Conservation (phyloP, 768 basidiomycete genomes). For the Mycena belliarum region DNA sequence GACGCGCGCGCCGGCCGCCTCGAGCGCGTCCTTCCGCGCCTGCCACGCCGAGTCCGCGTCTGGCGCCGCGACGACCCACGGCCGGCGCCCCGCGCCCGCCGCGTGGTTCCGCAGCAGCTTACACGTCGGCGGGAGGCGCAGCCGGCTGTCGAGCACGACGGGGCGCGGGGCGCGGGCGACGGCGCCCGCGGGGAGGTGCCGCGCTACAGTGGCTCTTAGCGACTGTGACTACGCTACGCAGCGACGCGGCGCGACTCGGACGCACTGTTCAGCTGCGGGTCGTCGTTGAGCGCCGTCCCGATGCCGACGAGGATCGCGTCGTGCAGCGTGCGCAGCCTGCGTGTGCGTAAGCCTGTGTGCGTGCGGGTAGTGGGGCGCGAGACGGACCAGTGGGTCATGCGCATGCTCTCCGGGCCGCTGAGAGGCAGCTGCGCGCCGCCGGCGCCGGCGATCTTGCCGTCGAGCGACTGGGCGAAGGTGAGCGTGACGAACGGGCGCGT, state of each 20-base stretch:
- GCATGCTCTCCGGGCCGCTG: slow-evolving; percentile 84
- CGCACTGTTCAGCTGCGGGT: slow-evolving; percentile 93
- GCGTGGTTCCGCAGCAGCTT: slow-evolving; percentile 70
- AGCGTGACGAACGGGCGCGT: slow-evolving; percentile 68
- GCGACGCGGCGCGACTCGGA: too few species aligned
- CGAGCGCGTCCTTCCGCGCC: slow-evolving; percentile 45
- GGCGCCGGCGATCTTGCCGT: slow-evolving; percentile 84
- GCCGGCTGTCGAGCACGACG: slow-evolving; percentile 75
- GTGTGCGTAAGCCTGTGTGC: background rate
- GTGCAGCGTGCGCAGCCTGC: slow-evolving; percentile 89
- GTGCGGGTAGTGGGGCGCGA: background rate
- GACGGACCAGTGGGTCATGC: slow-evolving; percentile 91
- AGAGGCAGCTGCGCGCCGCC: slow-evolving; percentile 75
- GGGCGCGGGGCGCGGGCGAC: slow-evolving; percentile 66
- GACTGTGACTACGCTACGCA: too few species aligned
- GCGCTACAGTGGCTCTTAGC: slow-evolving; percentile 45
- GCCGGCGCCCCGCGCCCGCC: slow-evolving; percentile 59
- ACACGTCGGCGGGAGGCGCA: slow-evolving; percentile 66
- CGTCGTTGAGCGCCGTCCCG: slow-evolving; percentile 86
- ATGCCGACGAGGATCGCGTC: slow-evolving; percentile 91
- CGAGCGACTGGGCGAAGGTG: slow-evolving; percentile 84
- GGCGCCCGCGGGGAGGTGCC: slow-evolving; percentile 42
- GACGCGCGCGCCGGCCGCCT: slow-evolving; percentile 67
- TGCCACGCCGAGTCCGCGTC: slow-evolving; percentile 28
- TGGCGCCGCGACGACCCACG: slow-evolving; percentile 59